Base-by-base conservation (phyloP, 257 asterid genomes). In the Osmanthus fragrans region DNA sequence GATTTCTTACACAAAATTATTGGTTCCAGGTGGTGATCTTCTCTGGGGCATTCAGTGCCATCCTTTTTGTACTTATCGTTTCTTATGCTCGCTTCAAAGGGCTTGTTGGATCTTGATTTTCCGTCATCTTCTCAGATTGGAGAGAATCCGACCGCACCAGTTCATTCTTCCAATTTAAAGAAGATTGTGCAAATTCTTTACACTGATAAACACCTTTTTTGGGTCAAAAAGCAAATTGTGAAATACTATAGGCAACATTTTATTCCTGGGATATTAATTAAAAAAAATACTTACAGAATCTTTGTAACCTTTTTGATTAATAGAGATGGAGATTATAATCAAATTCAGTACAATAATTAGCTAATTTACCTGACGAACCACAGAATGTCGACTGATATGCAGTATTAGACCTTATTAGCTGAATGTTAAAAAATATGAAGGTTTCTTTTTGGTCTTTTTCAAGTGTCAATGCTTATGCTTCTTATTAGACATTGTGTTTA, bases 81-180 rank as follows among this genome's bases (percentile, higher is more conserved):
- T 77, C 90, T 36, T 92, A 91, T 70, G 98, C 98, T 74, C 97
- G 96, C 2, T 54, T 18, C 71, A 92, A 92, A 66, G 96, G 98
- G 66, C 97, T 94, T 1, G 86, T 94, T 13, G 98, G 98, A 77
- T 92, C 93, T 54, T 89, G 86, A 89, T 66, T 73, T n/a, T 10
- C 19, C 11, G 0, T 54, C 18, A 13, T 45, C 19, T 3, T 13
- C 54, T 11, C 5, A 19, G 25, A 5, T 54, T 18, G 64, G 10
- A 54, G 64, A 19, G 9, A 54, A 19, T 54, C 69, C 4, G 34
- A 34, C 34, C 27, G 18, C 69, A 63, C 33, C 33, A 63, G 33
- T 25, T 16, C 8, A 63, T 4, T 63, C 69, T 23, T 63, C 69
- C 69, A 25, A 63, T 63, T 63, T 18, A 23, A 63, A 63, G 18